Conservation (phyloP, 768 basidiomycete genomes). For the Xerocomellus dryophilus region DNA sequence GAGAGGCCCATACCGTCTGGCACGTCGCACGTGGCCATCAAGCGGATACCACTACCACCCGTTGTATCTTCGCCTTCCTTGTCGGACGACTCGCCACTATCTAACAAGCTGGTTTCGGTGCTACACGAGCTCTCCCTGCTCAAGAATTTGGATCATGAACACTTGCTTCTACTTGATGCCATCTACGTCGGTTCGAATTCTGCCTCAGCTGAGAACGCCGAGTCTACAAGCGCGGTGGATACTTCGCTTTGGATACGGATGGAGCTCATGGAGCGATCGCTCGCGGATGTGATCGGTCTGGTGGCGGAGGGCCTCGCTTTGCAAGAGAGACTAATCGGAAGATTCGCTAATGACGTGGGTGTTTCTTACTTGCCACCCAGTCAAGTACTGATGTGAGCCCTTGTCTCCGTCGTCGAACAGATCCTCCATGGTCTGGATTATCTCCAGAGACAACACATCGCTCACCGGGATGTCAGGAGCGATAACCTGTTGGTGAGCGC, state of each 20-base stretch:
- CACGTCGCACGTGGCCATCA: conserved; percentile 66
- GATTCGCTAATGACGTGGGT: conserved; percentile 77
- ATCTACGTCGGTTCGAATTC: conserved; percentile 58
- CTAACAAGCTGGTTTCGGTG: conserved; percentile 63
- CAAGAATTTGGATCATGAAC: conserved; percentile 53
- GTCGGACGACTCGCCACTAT: conserved; percentile 35
- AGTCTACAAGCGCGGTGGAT: conserved; percentile 31
- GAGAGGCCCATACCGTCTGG: conserved; percentile 27
- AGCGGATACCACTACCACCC: conserved; percentile 57
- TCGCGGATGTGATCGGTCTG: conserved; percentile 75
- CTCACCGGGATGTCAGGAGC: conserved; percentile 81
- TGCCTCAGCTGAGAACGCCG: conserved; percentile 30
- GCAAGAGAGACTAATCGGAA: conserved; percentile 65
- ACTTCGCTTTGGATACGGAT: conserved; percentile 81
- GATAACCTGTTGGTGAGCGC: conserved; percentile 76
- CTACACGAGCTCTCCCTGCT: conserved; percentile 59
- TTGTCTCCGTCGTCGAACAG: conserved; percentile 35
- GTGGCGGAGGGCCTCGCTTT: conserved; percentile 60
- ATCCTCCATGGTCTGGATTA: conserved; percentile 63
- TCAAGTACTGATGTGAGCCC: background rate
- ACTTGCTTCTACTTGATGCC: conserved; percentile 65
- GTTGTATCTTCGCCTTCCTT: conserved; percentile 30
- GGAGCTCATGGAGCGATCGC: conserved; percentile 86
- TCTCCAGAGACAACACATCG: conserved; percentile 62
- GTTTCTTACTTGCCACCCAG: background rate